Evolutionary conservation across 139 green algal genomes (phyloP).

Genomic region (Chlorella sp.): DNA sequence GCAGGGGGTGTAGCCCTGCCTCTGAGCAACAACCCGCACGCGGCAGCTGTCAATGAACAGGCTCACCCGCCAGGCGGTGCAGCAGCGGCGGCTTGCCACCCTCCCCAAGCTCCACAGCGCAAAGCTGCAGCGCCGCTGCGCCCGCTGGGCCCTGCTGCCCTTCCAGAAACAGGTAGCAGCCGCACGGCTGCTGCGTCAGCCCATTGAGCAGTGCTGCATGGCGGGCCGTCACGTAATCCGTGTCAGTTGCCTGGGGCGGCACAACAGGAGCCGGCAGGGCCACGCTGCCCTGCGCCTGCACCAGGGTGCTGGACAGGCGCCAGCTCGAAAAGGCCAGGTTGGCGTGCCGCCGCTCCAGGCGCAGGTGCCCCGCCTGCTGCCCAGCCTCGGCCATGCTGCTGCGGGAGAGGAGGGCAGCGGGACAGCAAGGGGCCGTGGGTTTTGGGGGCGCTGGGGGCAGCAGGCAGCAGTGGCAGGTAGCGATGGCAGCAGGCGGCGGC

Average conservation of each 20-base stretch:
- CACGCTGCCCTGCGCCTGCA: neutral
- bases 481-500: no score
- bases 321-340: conserved; percentile 23
- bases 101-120: neutral
- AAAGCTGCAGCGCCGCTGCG: neutral
- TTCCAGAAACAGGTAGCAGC: conserved; percentile 1
- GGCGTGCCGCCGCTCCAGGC: conserved; percentile 11
- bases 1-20: no score
- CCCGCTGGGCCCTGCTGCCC: neutral
- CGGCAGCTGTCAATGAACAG: no score
- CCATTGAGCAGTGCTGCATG: conserved; percentile 10
- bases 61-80: neutral
- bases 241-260: neutral
- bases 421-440: no score
- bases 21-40: no score
- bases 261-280: neutral
- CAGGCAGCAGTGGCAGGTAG: no score
- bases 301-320: conserved; percentile 10
- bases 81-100: neutral
- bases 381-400: neutral
- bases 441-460: no score
- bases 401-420: no score
- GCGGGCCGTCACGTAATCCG: conserved; percentile 17
- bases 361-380: neutral
- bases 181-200: neutral